Evolutionary conservation across 805 yeast species (phyloP).

Genomic region (Candida lessepsii): DNA sequence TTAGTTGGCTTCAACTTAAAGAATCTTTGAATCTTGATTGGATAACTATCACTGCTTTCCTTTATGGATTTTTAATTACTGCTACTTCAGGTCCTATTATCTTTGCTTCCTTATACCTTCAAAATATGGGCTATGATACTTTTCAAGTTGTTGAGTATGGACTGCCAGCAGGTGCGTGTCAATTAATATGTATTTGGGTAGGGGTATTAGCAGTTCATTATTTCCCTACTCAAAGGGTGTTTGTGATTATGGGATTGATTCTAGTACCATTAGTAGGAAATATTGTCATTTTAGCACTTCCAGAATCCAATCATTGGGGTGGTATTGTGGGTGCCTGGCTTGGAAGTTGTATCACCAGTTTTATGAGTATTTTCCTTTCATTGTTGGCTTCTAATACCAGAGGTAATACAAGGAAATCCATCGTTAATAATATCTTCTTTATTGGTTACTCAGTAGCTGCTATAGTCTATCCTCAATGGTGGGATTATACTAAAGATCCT

Average conservation of each 20-base stretch:
- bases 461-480: slow-evolving; percentile 54
- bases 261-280: slow-evolving; percentile 23
- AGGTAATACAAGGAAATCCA: slow-evolving; percentile 57
- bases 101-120: slow-evolving; percentile 18
- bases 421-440: slow-evolving; percentile 43
- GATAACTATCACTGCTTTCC: slow-evolving; percentile 12
- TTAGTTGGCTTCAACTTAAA: slow-evolving; percentile 41
- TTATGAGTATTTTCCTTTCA: slow-evolving; percentile 14
- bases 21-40: slow-evolving; percentile 28
- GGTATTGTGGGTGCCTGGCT: slow-evolving; percentile 17
- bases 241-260: slow-evolving; percentile 16
- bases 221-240: slow-evolving; percentile 22
- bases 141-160: slow-evolving; percentile 22
- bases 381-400: slow-evolving; percentile 47
- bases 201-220: slow-evolving; percentile 17
- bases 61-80: slow-evolving; percentile 17
- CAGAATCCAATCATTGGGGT: slow-evolving; percentile 20
- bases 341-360: slow-evolving; percentile 16
- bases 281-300: slow-evolving; percentile 16
- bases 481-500: slow-evolving; percentile 44
- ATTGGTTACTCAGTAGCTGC: slow-evolving; percentile 55
- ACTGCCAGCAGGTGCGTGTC: slow-evolving; percentile 30
- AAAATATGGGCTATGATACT: slow-evolving; percentile 16
- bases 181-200: slow-evolving; percentile 22
- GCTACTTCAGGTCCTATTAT: slow-evolving; percentile 22